Percentiles rank a stretch among this genome's conserved stretches.
These are phyloP conservation scores for Penium margaritaceum DNA, from an alignment of 139 green algal species.

Conservation along the genomic window DNA sequence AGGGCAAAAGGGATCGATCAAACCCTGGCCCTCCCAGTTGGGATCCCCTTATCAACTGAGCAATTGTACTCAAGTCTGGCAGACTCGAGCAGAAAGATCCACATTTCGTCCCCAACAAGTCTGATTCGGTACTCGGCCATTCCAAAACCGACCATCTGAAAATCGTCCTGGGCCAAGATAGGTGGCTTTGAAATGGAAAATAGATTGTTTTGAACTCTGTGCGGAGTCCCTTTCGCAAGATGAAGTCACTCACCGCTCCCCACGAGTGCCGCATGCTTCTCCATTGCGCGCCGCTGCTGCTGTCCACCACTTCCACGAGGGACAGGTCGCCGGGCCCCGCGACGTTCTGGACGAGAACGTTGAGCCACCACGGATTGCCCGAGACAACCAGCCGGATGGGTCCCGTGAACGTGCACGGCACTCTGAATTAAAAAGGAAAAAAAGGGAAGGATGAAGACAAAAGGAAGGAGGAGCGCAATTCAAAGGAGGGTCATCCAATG, in stretches of 20 bases:
- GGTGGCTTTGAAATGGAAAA: too few relatives aligned
- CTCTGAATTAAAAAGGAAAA: slow-evolving; percentile 9
- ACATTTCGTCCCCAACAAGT: too few relatives aligned
- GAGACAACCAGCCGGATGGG: slow-evolving; percentile 5
- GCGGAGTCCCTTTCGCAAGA: too few relatives aligned
- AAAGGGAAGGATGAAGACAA: neutral
- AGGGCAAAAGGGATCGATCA: too few relatives aligned
- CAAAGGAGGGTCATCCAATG: neutral
- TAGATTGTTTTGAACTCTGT: too few relatives aligned
- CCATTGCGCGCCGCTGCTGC: neutral
- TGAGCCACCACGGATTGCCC: slow-evolving; percentile 16
- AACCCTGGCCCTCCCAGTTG: too few relatives aligned
- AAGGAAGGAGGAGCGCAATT: neutral
- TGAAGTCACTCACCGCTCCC: slow-evolving; percentile 10
- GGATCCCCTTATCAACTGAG: too few relatives aligned
- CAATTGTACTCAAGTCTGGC: too few relatives aligned
- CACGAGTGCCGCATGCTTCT: neutral
- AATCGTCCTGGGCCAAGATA: too few relatives aligned
- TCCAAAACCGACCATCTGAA: too few relatives aligned
- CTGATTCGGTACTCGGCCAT: too few relatives aligned
- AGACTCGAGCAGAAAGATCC: too few relatives aligned
- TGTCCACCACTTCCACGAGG: neutral
- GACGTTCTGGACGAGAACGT: slow-evolving; percentile 18
- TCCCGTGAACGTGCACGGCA: slow-evolving; percentile 9
- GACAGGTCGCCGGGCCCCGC: slow-evolving; percentile 18